Base-by-base conservation (phyloP, 164 flowering plant species). In the Liquidambar formosana region DNA sequence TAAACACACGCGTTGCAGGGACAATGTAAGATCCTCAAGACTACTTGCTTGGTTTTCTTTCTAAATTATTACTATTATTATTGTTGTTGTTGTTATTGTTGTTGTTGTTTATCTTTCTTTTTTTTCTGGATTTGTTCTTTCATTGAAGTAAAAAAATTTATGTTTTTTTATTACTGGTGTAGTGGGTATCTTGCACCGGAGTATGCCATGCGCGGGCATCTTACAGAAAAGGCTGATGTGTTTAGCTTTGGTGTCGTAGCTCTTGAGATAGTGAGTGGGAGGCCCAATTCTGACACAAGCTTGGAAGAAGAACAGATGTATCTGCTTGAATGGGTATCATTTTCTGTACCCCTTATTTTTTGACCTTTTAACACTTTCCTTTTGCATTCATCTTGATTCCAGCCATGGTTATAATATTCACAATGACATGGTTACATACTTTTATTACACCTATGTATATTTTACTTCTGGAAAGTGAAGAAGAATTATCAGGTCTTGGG, bases 101-200 rank as follows among this genome's bases (percentile, higher is more conserved):
- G n/a, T n/a, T n/a, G n/a, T n/a, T n/a, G n/a, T n/a, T n/a, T n/a
- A 14, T 23, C n/a, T 25, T 10, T 16, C 5, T 58, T 11, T 18
- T 4, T 18, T 19, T 38, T 41, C 6, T 9, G 41, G 64, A 46
- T 38, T 60, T 75, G 18, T n/a, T 21, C 3, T 0, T 56, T 6
- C 6, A 10, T n/a, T 22, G 3, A 13, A 21, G 48, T 69, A 15
- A 8, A 1, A 68, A 21, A 0, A 2, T 33, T 33, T 33, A 2
- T 33, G 2, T 33, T 3, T 23, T 49, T 48, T 10, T 60, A 5
- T 45, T 51, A 10, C 11, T 70, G 15, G 12, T 75, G 77, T 47
- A 89, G 92, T 67, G 90, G 92, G 12, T 85, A 85, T 72, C 83
- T 85, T 64, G 88, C 91, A 25, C 87, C 87, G 4, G 87, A 84